Evolutionary conservation across 73 alveolate genomes (phyloP), one percentile per base, ranked within the genome.

Genomic region (Symbiodinium natans): DNA sequence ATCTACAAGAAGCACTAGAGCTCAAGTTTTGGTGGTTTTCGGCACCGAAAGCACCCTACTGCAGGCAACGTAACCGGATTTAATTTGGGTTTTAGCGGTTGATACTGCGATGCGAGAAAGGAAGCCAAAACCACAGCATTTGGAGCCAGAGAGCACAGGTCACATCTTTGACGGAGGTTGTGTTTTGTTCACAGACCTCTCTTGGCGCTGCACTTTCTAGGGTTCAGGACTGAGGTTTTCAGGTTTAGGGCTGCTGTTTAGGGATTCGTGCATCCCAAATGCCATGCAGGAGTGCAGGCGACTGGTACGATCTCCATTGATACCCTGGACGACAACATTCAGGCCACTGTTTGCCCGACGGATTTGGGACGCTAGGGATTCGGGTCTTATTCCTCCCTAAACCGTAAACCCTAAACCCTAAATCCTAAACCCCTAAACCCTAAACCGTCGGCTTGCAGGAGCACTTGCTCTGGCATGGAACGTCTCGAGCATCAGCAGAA

Each of bases 391-490:
- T n/a, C n/a, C n/a, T n/a, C n/a, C n/a, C n/a, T n/a, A n/a, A n/a
- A n/a, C n/a, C n/a, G n/a, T n/a, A n/a, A n/a, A n/a, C n/a, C n/a
- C n/a, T n/a, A n/a, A n/a, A n/a, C n/a, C n/a, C n/a, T n/a, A n/a
- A n/a, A n/a, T n/a, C n/a, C n/a, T n/a, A n/a, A n/a, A n/a, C n/a
- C n/a, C n/a, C n/a, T n/a, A n/a, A n/a, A n/a, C n/a, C n/a, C n/a
- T n/a, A n/a, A n/a, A n/a, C n/a, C n/a, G n/a, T n/a, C n/a, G n/a
- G n/a, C n/a, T n/a, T n/a, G 19, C 56, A 87, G 94, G 94, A 88
- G 86, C 95, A 88, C 46, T 73, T 88, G 31, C 43, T 88, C 25
- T 88, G 95, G 95, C 95, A 88, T 29, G 95, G 95, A 27, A 88
- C 95, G 31, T 88, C 95, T 73, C 40, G 46, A 39, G 86, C 29